Evolutionary conservation across 2,329 filamentous ascomycete species (phyloP), one percentile per base, ranked within the genome.

Genomic region (Microdochium paspali): DNA sequence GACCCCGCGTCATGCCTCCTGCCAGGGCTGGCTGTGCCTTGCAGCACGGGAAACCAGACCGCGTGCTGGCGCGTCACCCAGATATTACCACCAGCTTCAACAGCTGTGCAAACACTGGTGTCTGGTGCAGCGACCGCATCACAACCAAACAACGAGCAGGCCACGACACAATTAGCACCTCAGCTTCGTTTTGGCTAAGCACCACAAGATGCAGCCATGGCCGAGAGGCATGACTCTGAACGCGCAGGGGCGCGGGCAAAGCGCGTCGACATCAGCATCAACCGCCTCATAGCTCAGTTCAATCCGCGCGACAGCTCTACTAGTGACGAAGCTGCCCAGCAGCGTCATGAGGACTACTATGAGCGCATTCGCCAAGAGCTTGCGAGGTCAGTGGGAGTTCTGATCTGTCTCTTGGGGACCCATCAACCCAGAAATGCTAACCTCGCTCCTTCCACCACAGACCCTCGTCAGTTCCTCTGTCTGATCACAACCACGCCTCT

Each of bases 401-500:
- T 26, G 45, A 31, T 26, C 10, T 47, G 35, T 31, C 32, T 26
- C 31, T 35, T 21, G 10, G n/a, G n/a, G n/a, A n/a, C 39, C 21
- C 4, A 2, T 2, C 31, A 31, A 40, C 44, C 21, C 30, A 24
- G 24, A 18, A 24, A 12, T 25, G 46, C 51, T 45, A 46, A 43
- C 28, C 26, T 47, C 49, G 15, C 50, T 46, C 35, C 26, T 32
- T 9, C 43, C 40, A 45, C 39, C 28, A 43, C 49, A 76, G 73
- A 52, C 71, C 72, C 42, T 62, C 67, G 49, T 74, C 76, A 50
- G 73, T 79, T 45, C 68, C 75, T 47, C 67, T 84, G 46, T 76
- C 84, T 50, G 85, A 90, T 61, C 84, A 95, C 53, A 91, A 95
- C 63, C 90, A 96, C 73, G 90, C 90, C 47, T 88, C 88, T 25